phyloP scores from a whole-genome alignment of 164 flowering plant species.

The Akebia trifoliata region DNA sequence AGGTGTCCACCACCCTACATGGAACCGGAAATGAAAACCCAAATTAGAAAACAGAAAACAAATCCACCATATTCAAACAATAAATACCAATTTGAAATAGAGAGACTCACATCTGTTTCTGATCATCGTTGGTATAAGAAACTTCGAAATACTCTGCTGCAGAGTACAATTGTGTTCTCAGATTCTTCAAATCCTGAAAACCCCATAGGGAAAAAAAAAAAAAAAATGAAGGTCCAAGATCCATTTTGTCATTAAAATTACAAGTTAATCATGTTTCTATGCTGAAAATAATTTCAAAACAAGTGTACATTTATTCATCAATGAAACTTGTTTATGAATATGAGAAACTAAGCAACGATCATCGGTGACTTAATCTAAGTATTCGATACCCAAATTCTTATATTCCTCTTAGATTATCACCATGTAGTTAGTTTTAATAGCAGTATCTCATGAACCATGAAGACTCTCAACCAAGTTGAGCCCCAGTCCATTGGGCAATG shows the following conservation, averaged over 20 bases:
- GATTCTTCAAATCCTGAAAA: constrained; percentile 82
- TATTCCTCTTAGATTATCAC: background rate
- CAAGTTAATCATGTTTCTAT: background rate
- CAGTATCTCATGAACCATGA: no score
- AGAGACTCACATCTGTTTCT: constrained; percentile 65
- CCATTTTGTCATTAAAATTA: background rate
- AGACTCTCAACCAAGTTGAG: background rate
- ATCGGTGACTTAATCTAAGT: no score
- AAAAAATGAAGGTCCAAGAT: background rate
- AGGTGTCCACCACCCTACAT: constrained; percentile 68
- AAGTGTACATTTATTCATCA: background rate
- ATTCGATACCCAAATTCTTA: background rate
- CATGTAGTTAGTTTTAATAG: no score
- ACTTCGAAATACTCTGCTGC: constrained; percentile 94
- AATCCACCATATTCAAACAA: background rate
- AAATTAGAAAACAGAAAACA: background rate
- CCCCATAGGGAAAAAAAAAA: constrained; percentile 1
- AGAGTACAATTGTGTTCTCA: constrained; percentile 80
- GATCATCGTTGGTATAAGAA: constrained; percentile 77
- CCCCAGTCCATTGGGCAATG: background rate
- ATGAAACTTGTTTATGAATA: no score
- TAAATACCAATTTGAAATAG: constrained; percentile 4
- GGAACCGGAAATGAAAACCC: constrained; percentile 2
- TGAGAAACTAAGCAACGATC: background rate
- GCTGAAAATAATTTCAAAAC: background rate